phyloP scores from a whole-genome alignment of 1,139 yeast genomes.

The Saccharomyces pastorianus region DNA sequence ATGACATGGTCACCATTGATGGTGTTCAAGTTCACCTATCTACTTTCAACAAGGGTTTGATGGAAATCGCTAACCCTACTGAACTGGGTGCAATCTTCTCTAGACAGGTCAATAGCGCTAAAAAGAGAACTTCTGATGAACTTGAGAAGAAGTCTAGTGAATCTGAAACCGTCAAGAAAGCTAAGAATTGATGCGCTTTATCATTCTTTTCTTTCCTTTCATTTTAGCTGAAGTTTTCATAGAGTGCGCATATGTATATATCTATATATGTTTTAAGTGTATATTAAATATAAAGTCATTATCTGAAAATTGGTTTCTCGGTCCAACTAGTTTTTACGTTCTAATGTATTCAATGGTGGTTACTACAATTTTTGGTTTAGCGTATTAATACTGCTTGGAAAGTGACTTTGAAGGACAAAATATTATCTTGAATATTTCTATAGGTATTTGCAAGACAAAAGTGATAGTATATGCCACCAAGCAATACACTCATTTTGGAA shows the following conservation, averaged over 20 bases:
- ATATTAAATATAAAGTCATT: slow-evolving; percentile 3
- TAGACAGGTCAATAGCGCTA: slow-evolving; percentile 32
- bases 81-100: slow-evolving; percentile 38
- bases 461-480: no score
- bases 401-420: no score
- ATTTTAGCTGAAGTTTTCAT: neutral
- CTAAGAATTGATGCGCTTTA: slow-evolving; percentile 13
- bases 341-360: no score
- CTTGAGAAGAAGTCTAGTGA: slow-evolving; percentile 8
- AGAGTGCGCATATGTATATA: neutral
- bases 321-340: no score
- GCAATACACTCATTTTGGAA: no score
- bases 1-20: slow-evolving; percentile 34
- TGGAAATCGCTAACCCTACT: slow-evolving; percentile 69
- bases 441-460: no score
- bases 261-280: slow-evolving; percentile 1
- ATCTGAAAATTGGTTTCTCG: neutral
- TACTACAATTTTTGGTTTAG: no score
- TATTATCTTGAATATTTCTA: no score
- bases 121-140: slow-evolving; percentile 20
- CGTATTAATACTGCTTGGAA: no score
- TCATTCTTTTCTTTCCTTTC: neutral
- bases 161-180: slow-evolving; percentile 18
- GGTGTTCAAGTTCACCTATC: slow-evolving; percentile 41
- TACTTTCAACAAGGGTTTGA: slow-evolving; percentile 65